Evolutionary conservation across 164 flowering plant species (phyloP), one percentile per base, ranked within the genome.

Genomic region (Houttuynia cordata): DNA sequence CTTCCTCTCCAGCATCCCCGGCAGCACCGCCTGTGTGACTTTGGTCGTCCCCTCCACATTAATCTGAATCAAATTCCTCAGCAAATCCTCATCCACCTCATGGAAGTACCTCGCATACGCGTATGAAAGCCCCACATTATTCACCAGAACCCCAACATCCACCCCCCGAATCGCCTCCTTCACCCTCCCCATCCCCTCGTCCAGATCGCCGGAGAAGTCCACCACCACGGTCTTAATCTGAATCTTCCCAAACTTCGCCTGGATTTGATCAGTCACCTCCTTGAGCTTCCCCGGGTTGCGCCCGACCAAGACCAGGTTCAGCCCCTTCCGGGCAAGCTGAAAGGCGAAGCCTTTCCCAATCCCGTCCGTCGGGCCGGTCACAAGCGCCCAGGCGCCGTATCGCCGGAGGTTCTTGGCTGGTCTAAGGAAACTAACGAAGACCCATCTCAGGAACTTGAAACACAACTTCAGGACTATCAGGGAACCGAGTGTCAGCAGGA

Each of bases 331-430:
- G 53, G 98, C 98, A 24, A 92, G 67, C 61, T 89, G 78, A 61
- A 89, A 89, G 19, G 97, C 94, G 65, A 89, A 82, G 56, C 75
- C 78, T 56, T 85, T 89, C 20, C 98, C 98, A n/a, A 92, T 87
- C 18, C 98, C 98, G 57, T 92, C 96, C 2, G 98, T 89, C 1
- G 88, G 83, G 17, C 96, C 98, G 17, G 98, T 92, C 3, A 92
- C 80, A 0, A 92, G 66, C 0, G 96, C 98, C 98, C 98, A 92
- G 0, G 98, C 84, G 0, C 98, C 98, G 65, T 92, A 92, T 34
- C 77, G 79, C 69, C 76, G 81, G 54, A 92, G 79, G 62, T 92
- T 83, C 78, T 92, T 92, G 14, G 70, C 69, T 9, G 96, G 85
- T 66, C 98, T 76, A 58, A 92, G 79, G 67, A 92, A 89, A 67